Evolutionary conservation across 169 alveolate genomes (phyloP), one percentile per base, ranked within the genome.

Genomic region (Babesia bigemina): DNA sequence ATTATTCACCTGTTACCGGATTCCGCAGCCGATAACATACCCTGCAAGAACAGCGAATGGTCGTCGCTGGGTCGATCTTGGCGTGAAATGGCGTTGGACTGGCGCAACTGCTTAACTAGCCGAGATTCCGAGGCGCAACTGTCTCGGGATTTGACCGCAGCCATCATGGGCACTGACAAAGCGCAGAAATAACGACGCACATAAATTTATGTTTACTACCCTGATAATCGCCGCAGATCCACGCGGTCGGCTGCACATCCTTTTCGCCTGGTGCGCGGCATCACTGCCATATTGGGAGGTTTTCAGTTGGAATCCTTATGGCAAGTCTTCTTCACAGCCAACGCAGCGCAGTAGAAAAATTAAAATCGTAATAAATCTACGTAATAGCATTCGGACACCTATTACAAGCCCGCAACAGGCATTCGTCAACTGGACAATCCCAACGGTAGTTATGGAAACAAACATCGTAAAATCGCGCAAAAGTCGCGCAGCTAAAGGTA

Each of bases 91-190:
- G 88, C 88, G 17, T 47, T 74, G 17, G 85, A 81, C 42, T 81
- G 88, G 88, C 88, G 76, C 14, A 81, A 81, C 53, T 81, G 88
- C 52, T 48, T 60, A 44, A 60, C 85, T 9, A 36, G 50, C 45
- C 57, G 44, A 47, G 81, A 81, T 0, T 61, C 45, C 24, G 88
- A 81, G 36, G 45, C 53, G 16, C 22, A 16, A 6, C 21, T 49
- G 48, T 69, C 85, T n/a, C 60, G 69, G 53, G 21, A 62, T 2
- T 39, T 81, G 47, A 16, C 74, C 22, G 47, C 28, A 4, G 36
- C 48, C 36, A 76, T 76, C n/a, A 26, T 66, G 70, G 44, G 63
- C 22, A 11, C 47, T 9, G 57, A 75, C 28, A 21, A 69, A 69
- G 17, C 1, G 13, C 57, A 33, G 24, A 7, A 17, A 12, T 11